Evolutionary conservation across 2,329 filamentous ascomycete genomes (phyloP).

Genomic region (Ascochyta koolunga): DNA sequence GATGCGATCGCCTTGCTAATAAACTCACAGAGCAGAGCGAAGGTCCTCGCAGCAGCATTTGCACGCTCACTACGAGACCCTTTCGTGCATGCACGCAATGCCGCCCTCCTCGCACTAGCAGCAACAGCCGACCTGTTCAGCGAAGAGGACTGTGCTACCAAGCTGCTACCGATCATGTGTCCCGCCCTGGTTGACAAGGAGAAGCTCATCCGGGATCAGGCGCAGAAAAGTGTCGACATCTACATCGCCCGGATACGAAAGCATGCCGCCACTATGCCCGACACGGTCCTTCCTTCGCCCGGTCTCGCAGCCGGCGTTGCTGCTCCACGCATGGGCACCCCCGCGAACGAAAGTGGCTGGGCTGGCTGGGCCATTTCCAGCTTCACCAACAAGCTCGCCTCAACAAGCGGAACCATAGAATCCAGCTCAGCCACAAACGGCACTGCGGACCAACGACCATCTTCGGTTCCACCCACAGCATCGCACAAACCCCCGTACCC

Average conservation of each 20-base stretch:
- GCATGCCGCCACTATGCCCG: conserved; percentile 76
- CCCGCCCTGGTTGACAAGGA: conserved; percentile 92
- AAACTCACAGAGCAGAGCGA: conserved; percentile 69
- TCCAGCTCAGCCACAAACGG: conserved; percentile 46
- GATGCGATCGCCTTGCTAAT: conserved; percentile 13
- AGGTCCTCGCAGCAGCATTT: conserved; percentile 93
- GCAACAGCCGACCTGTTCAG: conserved; percentile 86
- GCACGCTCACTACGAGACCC: conserved; percentile 87
- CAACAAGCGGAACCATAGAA: conserved; percentile 86
- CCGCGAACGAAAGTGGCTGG: conserved; percentile 76
- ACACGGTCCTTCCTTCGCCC: conserved; percentile 75
- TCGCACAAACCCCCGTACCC: conserved; percentile 54
- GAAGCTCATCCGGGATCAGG: conserved; percentile 90
- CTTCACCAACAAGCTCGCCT: conserved; percentile 91
- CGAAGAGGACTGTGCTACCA: conserved; percentile 86
- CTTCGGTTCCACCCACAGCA: conserved; percentile 56
- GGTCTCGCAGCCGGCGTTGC: conserved; percentile 52
- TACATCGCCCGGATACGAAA: conserved; percentile 86
- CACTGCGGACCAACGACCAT: conserved; percentile 54
- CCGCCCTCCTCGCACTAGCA: conserved; percentile 81
- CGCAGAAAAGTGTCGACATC: conserved; percentile 83
- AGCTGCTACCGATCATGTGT: conserved; percentile 83
- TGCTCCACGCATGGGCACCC: conserved; percentile 78
- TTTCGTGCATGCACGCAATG: conserved; percentile 92
- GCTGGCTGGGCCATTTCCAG: conserved; percentile 98